Base-by-base conservation (phyloP, 495 filamentous ascomycete genomes). In the Penicillium canescens region DNA sequence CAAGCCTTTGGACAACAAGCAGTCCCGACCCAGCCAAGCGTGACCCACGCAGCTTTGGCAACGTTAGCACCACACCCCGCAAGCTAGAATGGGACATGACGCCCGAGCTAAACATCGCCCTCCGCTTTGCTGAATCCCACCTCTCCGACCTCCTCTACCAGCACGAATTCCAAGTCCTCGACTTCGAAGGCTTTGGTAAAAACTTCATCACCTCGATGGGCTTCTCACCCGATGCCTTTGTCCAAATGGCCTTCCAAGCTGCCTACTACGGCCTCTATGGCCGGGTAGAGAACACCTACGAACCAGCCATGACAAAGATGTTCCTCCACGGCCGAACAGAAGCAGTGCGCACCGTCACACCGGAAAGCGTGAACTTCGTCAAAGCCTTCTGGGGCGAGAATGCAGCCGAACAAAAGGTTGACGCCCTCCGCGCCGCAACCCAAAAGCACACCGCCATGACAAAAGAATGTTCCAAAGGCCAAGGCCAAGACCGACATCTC, bases 191-290 rank as follows among this genome's bases (percentile, higher is more conserved):
- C 26, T 98, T 92, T 61, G 94, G 94, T 31, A 96, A 96, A 81
- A 96, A 94, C 70, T 96, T 96, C 61, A 98, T 98, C 66, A 98
- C 91, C 1, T 91, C 90, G 0, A 91, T 91, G 82, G 95, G 95
- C 21, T 95, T 98, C 67, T 97, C 94, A 0, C 94, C 94, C 0
- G 94, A 98, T 68, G 94, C 94, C 2, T 98, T 96, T 59, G 90
- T 98, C 28, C 94, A 98, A 69, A 98, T 98, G 94, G 95, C 94
- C 4, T 98, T 96, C 76, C 94, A 98, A 70, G 94, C 94, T 24
- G 94, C 95, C 12, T 98, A 98, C 76, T 98, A 98, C 63, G 94
- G 95, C 26, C 84, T 98, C 31, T 98, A 98, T 60, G 94, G 94
- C 6, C 84, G 91, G 4, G 80, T 96, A 5, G 94, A 98, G 71